Evolutionary conservation across 148 eudicot species (phyloP).

Genomic region (Polygonum aviculare): DNA sequence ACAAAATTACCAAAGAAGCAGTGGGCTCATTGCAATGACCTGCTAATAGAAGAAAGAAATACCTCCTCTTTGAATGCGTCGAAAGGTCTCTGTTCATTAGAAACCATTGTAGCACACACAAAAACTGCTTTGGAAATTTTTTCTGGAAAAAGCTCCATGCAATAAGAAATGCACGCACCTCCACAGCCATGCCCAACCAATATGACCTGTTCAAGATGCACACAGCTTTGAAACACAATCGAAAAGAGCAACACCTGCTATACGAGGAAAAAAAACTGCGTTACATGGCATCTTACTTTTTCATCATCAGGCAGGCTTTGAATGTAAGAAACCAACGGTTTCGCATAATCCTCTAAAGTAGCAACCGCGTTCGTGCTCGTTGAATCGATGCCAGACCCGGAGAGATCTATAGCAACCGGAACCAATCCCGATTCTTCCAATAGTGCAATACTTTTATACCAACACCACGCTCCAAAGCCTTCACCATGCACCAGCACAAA

Average conservation of each 20-base stretch:
- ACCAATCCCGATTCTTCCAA: constrained; percentile 80
- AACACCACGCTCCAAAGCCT: constrained; percentile 99
- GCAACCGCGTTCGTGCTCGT: constrained; percentile 49
- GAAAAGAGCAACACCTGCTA: neutral
- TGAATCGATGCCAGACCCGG: constrained; percentile 82
- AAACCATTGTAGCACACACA: constrained; percentile 84
- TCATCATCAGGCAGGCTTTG: constrained; percentile 63
- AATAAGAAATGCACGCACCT: constrained; percentile 85
- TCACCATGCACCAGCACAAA: constrained; percentile 84
- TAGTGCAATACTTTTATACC: constrained; percentile 91
- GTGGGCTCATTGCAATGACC: neutral
- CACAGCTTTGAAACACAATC: neutral
- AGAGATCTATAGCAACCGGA: constrained; percentile 77
- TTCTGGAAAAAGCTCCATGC: constrained; percentile 62
- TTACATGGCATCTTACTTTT: constrained; percentile 34
- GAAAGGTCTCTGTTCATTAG: constrained; percentile 78
- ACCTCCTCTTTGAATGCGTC: constrained; percentile 89
- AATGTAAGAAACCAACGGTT: constrained; percentile 61
- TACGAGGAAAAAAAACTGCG: neutral
- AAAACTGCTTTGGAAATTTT: constrained; percentile 89
- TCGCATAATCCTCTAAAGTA: constrained; percentile 66
- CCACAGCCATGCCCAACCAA: constrained; percentile 96
- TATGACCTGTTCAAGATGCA: constrained; percentile 44
- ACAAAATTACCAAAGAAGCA: neutral
- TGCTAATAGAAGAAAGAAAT: neutral